Evolutionary conservation across 192 early-diverging fungal species (phyloP), one percentile per base, ranked within the genome.

Genomic region (Oehlia diaphana): DNA sequence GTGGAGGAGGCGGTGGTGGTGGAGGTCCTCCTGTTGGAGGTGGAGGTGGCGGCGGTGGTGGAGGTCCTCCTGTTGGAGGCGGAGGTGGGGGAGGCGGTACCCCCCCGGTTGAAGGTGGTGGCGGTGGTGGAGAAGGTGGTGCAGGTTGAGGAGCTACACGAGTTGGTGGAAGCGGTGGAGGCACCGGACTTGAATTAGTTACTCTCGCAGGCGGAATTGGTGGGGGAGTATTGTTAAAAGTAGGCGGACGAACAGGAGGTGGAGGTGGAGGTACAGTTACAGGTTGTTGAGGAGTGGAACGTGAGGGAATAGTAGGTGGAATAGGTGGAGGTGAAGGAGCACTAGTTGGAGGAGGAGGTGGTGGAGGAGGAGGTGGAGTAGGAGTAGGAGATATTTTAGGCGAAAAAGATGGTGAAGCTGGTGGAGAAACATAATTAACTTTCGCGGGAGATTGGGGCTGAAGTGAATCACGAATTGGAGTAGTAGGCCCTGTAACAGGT

Each of bases 171-270:
- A 75, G 78, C 5, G 28, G 70, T 26, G 83, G 81, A 42, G 73
- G 77, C 8, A 72, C 74, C 12, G 80, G 80, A 21, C 69, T 80
- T 7, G 76, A 28, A 31, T 50, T 39, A 31, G 68, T 74, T 73
- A 77, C 73, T 16, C 77, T 76, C 33, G 80, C 75, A 28, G 85
- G 86, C 50, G 86, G 88, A 16, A 85, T 83, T 10, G 76, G 70
- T 9, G 63, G 47, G 12, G 84, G 42, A 2, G 83, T 80, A 16
- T 65, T 71, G 50, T 79, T 63, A 37, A 76, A 26, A 50, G 77
- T 28, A 23, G 37, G 21, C 23, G 67, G 37, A 9, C 19, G 67
- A 16, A 69, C 21, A 21, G 67, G 67, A 9, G 67, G 67, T 37
- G 37, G 67, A n/a, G 31, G 28, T 21, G 28, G 37, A 44, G 37